Evolutionary conservation across 2,329 filamentous ascomycete species (phyloP).

Genomic region (Penicillium griseofulvum): DNA sequence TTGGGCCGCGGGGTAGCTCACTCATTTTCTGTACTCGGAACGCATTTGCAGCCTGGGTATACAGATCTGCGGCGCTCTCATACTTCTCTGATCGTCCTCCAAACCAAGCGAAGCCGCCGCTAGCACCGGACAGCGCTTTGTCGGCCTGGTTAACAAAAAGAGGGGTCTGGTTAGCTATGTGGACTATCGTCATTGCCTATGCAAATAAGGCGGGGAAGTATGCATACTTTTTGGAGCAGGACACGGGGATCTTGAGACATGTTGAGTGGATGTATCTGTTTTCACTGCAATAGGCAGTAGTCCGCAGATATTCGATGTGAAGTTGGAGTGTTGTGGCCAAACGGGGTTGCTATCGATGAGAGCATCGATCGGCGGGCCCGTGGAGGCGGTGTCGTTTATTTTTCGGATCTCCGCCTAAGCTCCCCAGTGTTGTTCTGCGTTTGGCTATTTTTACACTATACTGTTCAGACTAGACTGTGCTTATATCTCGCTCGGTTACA

Average conservation of each 20-base stretch:
- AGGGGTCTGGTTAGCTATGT: slow-evolving; percentile 28
- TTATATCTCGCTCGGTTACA: background rate
- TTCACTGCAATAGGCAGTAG: slow-evolving; percentile 1
- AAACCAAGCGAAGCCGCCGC: slow-evolving; percentile 84
- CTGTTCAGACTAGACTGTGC: background rate
- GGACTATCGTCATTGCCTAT: slow-evolving; percentile 25
- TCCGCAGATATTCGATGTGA: slow-evolving; percentile 7
- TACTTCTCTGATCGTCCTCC: slow-evolving; percentile 84
- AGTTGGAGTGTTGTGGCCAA: slow-evolving; percentile 19
- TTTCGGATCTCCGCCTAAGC: slow-evolving; percentile 12
- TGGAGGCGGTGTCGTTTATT: slow-evolving; percentile 23
- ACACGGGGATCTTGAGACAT: slow-evolving; percentile 78
- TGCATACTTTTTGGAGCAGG: slow-evolving; percentile 70
- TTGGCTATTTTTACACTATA: background rate
- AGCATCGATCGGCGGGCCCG: slow-evolving; percentile 23
- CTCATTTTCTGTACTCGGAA: slow-evolving; percentile 85
- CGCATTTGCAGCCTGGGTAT: slow-evolving; percentile 83
- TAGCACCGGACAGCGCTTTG: slow-evolving; percentile 71
- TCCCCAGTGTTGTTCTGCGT: background rate
- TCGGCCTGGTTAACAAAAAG: slow-evolving; percentile 65
- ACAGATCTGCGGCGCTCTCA: slow-evolving; percentile 83
- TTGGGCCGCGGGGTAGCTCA: slow-evolving; percentile 43
- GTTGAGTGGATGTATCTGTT: slow-evolving; percentile 18
- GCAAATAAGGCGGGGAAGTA: slow-evolving; percentile 12
- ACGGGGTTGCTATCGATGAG: slow-evolving; percentile 14